Percentiles rank a stretch among this genome's conserved stretches.
Evolutionary conservation across 257 asterid genomes (phyloP).

Genomic region (Plantago ovata): DNA sequence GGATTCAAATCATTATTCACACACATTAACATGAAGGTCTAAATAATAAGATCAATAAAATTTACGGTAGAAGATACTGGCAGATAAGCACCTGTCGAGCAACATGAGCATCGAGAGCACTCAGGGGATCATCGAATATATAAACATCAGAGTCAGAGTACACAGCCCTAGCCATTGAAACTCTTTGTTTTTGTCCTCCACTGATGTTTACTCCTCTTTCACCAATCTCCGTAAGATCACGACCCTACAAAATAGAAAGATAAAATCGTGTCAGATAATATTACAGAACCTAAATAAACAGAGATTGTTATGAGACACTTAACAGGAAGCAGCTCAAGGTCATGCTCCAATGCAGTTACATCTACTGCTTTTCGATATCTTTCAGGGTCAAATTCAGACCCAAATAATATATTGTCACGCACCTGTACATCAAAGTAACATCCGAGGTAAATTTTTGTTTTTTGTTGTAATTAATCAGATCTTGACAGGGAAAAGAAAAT

Average conservation of each 20-base stretch:
- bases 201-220: slow-evolving; percentile 94
- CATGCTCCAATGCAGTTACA: slow-evolving; percentile 71
- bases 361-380: slow-evolving; percentile 68
- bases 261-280: slow-evolving; percentile 6
- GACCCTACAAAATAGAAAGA: slow-evolving; percentile 47
- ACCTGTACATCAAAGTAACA: slow-evolving; percentile 50
- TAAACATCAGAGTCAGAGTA: slow-evolving; percentile 82
- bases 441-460: slow-evolving; percentile 13
- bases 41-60: not conserved
- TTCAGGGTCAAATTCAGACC: slow-evolving; percentile 60
- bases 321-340: slow-evolving; percentile 83
- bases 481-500: slow-evolving; percentile 5
- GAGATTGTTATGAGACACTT: slow-evolving; percentile 27
- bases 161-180: slow-evolving; percentile 93
- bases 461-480: slow-evolving; percentile 7
- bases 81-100: slow-evolving; percentile 57
- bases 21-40: slow-evolving; percentile 7
- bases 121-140: slow-evolving; percentile 85
- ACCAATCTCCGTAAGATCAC: slow-evolving; percentile 90
- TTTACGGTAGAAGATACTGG: not conserved
- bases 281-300: slow-evolving; percentile 4
- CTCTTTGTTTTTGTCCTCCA: slow-evolving; percentile 96
- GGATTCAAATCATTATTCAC: slow-evolving; percentile 21
- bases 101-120: slow-evolving; percentile 90
- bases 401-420: slow-evolving; percentile 76